Base-by-base conservation (phyloP, 2,329 filamentous ascomycete species). In the Graphiopsis chlorocephala region DNA sequence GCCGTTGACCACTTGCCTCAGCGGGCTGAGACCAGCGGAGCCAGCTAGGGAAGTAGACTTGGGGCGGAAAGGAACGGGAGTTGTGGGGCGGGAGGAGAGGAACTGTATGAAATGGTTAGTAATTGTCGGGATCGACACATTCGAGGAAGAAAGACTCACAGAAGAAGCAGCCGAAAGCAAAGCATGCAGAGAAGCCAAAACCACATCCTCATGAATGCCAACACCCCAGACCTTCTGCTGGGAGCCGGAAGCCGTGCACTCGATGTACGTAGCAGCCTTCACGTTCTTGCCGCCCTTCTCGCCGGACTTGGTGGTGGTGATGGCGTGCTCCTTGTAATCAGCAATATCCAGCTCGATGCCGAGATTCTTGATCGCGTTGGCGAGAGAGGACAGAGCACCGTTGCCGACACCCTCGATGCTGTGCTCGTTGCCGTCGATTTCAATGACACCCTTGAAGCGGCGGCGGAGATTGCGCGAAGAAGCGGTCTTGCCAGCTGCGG, bases 251-350 rank as follows among this genome's bases (percentile, higher is more conserved):
- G 88, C 84, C 29, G 85, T 93, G 78, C 93, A 97, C 78, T 97
- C 91, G 68, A 98, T 96, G 76, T 96, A 98, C 2, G 93, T 92
- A 1, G 93, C 94, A n/a, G 94, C 94, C 82, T 96, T 96, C 70
- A 94, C 92, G 67, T 92, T 87, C 64, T 88, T 86, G 67, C 91
- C 92, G 60, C 84, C 83, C 69, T 92, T 92, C 12, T 47, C 28
- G 35, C 50, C 26, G 7, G 50, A 23, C 7, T 42, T 26, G 65
- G 65, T 69, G 67, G 11, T 68, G 61, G 26, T 66, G 71, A 98
- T 93, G 29, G 93, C 90, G 79, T 98, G 94, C 78, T 98, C 95
- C 82, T 96, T 97, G 83, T 98, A 98, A 77, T 97, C 92, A 53
- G 89, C 86, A 60, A 98, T 92, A 74, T 98, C 94, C 26, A 98